Base-by-base conservation (phyloP, 2,329 filamentous ascomycete species). In the Orbilia quercus region DNA sequence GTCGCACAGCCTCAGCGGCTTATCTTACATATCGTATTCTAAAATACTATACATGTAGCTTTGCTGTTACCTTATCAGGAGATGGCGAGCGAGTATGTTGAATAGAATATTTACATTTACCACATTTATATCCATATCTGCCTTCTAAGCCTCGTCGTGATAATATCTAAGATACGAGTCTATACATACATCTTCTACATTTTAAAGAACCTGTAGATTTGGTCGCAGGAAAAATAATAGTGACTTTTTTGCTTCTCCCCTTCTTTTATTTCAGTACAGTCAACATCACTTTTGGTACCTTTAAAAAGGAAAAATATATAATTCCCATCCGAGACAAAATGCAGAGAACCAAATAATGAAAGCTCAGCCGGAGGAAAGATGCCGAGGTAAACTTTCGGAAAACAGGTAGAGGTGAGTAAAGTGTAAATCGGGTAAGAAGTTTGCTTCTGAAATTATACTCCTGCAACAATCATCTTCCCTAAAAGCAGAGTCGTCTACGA, bases 361-460 rank as follows among this genome's bases (percentile, higher is more conserved):
- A 62, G 25, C n/a, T n/a, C n/a, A 47, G 14, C 7, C 31, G 5
- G 18, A 38, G 28, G 25, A 36, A 20, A 42, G 51, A 7, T 40
- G 23, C 11, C 25, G 36, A 54, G 25, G 23, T 7, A 36, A 23
- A 50, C n/a, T n/a, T n/a, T n/a, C n/a, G n/a, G n/a, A 53, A 50
- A 20, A 55, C 16, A 25, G n/a, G 20, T 6, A 47, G 22, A 47
- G 14, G 14, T 47, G 4, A 5, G 22, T 2, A 20, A 47, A 14
- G 16, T 14, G 36, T 7, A 40, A 14, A 14, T 14, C 3, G 4
- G 36, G 36, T 3, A 16, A 16, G 36, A 40, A n/a, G n/a, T n/a
- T n/a, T n/a, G n/a, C n/a, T n/a, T n/a, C n/a, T n/a, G n/a, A n/a
- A n/a, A n/a, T n/a, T n/a, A n/a, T n/a, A n/a, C n/a, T 31, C 28